phyloP scores from a whole-genome alignment of 2,329 filamentous ascomycete species.

The Colletotrichum sp. region DNA sequence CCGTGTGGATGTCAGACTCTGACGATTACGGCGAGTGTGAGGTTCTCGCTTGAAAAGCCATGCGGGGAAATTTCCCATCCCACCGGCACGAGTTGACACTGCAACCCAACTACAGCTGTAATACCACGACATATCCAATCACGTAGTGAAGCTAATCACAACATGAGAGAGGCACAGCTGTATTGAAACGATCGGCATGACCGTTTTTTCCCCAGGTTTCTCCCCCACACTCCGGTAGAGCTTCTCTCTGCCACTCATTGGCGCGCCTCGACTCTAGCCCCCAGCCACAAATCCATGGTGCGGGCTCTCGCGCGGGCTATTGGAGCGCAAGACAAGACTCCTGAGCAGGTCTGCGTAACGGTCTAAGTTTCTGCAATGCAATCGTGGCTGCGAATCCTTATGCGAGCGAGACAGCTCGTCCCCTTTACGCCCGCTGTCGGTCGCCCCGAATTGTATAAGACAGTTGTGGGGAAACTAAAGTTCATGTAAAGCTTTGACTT shows the following conservation, averaged over 20 bases:
- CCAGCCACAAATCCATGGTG: neutral
- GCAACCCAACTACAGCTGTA: neutral
- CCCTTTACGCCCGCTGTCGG: neutral
- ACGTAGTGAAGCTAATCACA: neutral
- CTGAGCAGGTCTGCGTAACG: neutral
- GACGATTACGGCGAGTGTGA: neutral
- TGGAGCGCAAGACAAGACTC: neutral
- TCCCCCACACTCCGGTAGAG: neutral
- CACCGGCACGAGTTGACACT: neutral
- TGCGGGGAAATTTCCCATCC: neutral
- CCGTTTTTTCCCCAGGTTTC: neutral
- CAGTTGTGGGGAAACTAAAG: neutral
- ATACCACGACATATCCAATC: neutral
- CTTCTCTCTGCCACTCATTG: neutral
- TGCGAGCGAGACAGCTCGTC: neutral
- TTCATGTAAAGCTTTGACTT: neutral
- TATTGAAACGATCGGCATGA: neutral
- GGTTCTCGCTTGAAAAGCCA: neutral
- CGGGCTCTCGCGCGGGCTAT: neutral
- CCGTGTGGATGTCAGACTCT: neutral
- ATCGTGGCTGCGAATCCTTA: neutral
- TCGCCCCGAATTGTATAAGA: neutral
- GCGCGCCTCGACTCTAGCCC: neutral
- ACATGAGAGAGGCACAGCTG: neutral
- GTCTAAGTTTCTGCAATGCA: neutral